Evolutionary conservation across 257 asterid species (phyloP).

Genomic region (Petunia secreta): DNA sequence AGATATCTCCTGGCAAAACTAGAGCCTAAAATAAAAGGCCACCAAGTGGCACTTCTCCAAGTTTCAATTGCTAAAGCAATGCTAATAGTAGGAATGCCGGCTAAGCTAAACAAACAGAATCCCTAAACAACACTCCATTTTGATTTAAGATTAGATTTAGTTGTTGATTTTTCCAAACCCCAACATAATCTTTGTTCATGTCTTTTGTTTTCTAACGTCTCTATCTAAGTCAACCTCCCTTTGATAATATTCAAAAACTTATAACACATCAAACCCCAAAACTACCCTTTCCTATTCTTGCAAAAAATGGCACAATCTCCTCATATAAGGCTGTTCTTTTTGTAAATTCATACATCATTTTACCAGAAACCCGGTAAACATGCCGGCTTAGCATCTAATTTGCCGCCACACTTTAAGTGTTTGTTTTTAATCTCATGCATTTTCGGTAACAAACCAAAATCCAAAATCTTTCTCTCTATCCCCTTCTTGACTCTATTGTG

Average conservation of each 20-base stretch:
- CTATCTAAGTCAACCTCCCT: slow-evolving; percentile 31
- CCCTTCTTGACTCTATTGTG: slow-evolving; percentile 17
- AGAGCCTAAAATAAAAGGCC: neutral
- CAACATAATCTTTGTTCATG: neutral
- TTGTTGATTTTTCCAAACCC: slow-evolving; percentile 15
- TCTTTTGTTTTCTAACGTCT: slow-evolving; percentile 29
- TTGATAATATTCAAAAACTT: slow-evolving; percentile 17
- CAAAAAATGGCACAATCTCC: neutral
- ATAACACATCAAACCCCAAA: neutral
- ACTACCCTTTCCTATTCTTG: slow-evolving; percentile 11
- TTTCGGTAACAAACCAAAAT: slow-evolving; percentile 38
- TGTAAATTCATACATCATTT: slow-evolving; percentile 35
- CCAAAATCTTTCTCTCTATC: neutral
- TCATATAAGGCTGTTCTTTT: slow-evolving; percentile 25
- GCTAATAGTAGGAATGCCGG: slow-evolving; percentile 30
- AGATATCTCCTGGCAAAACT: neutral
- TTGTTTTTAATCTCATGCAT: slow-evolving; percentile 48
- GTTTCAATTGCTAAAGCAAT: neutral
- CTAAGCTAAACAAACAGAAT: slow-evolving; percentile 42
- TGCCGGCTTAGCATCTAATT: slow-evolving; percentile 68
- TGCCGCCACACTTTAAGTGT: slow-evolving; percentile 74
- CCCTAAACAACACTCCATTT: slow-evolving; percentile 48
- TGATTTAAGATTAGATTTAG: neutral
- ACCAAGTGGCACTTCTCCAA: slow-evolving; percentile 19
- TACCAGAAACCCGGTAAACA: slow-evolving; percentile 31